A percentile compares a stretch with the other conserved stretches of the same genome.
These are phyloP conservation scores for Epichloe sp. DNA, from an alignment of 2,329 filamentous ascomycete species.

Conservation along the genomic window DNA sequence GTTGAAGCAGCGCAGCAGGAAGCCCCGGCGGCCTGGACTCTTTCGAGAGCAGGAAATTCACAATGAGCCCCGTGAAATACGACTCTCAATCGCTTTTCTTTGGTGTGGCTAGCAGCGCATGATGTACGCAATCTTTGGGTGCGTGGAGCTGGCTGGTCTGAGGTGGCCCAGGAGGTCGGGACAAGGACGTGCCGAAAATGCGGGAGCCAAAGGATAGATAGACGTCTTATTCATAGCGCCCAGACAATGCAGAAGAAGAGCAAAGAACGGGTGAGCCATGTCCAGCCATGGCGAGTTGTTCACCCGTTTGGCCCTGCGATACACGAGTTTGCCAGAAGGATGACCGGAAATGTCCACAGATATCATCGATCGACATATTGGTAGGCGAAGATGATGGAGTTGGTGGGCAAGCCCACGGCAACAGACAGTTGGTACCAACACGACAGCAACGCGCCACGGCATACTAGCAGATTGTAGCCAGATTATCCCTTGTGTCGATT, in stretches of 20 bases:
- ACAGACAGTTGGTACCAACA: conserved; percentile 10
- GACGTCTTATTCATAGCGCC: neutral
- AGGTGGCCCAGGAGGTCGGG: neutral
- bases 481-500: conserved; percentile 29
- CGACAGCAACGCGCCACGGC: conserved; percentile 23
- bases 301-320: neutral
- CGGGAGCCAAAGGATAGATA: neutral
- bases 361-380: neutral
- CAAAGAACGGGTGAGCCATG: no score
- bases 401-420: neutral
- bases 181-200: neutral
- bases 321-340: neutral
- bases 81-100: neutral
- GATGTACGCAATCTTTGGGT: neutral
- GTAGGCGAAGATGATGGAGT: neutral
- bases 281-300: neutral
- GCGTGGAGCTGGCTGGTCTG: neutral
- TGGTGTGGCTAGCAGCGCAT: neutral
- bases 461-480: conserved; percentile 3
- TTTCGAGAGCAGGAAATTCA: neutral
- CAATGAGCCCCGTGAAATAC: neutral
- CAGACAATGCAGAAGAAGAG: neutral
- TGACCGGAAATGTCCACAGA: neutral
- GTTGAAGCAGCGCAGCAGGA: neutral
- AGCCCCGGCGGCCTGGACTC: neutral